Conservation (phyloP, 352 stramenopile species). For the Phytophthora colocasiae region DNA sequence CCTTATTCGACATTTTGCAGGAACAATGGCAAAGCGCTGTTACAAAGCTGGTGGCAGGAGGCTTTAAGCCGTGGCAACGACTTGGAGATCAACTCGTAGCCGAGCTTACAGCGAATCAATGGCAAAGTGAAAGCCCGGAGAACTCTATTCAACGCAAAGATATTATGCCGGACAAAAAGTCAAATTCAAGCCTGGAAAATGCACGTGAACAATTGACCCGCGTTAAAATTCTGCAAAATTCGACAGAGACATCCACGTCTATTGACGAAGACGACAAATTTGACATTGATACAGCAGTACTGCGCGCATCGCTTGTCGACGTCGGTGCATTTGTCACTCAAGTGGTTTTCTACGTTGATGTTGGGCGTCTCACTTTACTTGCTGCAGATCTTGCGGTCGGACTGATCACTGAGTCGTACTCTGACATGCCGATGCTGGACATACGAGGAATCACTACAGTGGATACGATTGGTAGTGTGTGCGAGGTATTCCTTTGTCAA, state of each 20-base stretch:
- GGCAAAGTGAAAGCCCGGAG: conserved; percentile 26
- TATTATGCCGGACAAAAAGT: conserved; percentile 33
- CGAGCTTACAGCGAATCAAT: conserved; percentile 42
- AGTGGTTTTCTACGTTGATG: conserved; percentile 45
- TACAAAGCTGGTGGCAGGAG: conserved; percentile 24
- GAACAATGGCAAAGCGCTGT: conserved; percentile 32
- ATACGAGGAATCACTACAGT: conserved; percentile 60
- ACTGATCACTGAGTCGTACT: conserved; percentile 72
- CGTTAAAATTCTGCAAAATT: conserved; percentile 7
- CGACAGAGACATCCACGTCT: conserved; percentile 5
- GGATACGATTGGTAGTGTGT: conserved; percentile 52
- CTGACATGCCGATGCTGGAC: conserved; percentile 57
- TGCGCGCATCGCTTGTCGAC: conserved; percentile 41
- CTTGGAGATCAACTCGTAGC: conserved; percentile 37
- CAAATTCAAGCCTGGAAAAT: conserved; percentile 38
- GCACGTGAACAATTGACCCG: conserved; percentile 15
- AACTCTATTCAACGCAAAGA: conserved; percentile 37
- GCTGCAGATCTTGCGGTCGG: conserved; percentile 43
- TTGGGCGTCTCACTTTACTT: conserved; percentile 37
- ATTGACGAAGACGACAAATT: conserved; percentile 23
- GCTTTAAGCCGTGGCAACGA: conserved; percentile 40
- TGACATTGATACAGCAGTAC: conserved; percentile 42
- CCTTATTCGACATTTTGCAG: conserved; percentile 33
- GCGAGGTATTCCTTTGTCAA: conserved; percentile 53
- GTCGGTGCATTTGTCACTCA: conserved; percentile 32